phyloP scores from a whole-genome alignment of 345 rosid species.

The Bretschneidera sinensis region DNA sequence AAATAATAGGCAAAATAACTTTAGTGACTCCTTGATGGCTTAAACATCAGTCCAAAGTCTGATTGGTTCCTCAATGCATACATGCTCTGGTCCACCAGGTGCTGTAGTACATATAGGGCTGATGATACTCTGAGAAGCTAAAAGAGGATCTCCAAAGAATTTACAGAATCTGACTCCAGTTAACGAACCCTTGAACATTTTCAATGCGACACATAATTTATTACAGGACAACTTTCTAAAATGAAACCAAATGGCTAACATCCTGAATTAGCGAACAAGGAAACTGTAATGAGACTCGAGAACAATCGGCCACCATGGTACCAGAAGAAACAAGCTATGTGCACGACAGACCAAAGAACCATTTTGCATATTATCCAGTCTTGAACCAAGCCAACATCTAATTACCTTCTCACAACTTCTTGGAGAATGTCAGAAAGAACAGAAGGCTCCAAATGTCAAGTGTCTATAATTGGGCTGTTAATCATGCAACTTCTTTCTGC shows the following conservation, averaged over 20 bases:
- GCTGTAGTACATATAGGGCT: slow-evolving; percentile 4
- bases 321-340: slow-evolving; percentile 20
- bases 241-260: slow-evolving; percentile 19
- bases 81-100: slow-evolving; percentile 13
- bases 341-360: slow-evolving; percentile 17
- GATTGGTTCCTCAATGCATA: slow-evolving; percentile 12
- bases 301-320: slow-evolving; percentile 5
- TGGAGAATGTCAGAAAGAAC: slow-evolving; percentile 3
- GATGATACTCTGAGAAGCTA: slow-evolving; percentile 8
- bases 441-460: neutral
- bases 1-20: slow-evolving; percentile 10
- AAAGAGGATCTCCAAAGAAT: slow-evolving; percentile 12
- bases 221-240: slow-evolving; percentile 23
- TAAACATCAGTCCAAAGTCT: slow-evolving; percentile 12
- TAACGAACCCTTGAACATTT: slow-evolving; percentile 11
- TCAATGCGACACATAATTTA: slow-evolving; percentile 16
- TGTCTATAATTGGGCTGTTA: slow-evolving; percentile 1
- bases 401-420: slow-evolving; percentile 1
- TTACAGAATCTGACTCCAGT: slow-evolving; percentile 11
- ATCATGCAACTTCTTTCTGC: slow-evolving; percentile 8
- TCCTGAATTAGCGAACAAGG: slow-evolving; percentile 15
- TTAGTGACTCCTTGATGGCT: slow-evolving; percentile 1
- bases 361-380: slow-evolving; percentile 11
- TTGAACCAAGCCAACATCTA: slow-evolving; percentile 8
- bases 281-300: slow-evolving; percentile 14